These are phyloP conservation scores for Rhodotorula sp. DNA, from an alignment of 1,284 basidiomycete genomes.

Conservation along the genomic window DNA sequence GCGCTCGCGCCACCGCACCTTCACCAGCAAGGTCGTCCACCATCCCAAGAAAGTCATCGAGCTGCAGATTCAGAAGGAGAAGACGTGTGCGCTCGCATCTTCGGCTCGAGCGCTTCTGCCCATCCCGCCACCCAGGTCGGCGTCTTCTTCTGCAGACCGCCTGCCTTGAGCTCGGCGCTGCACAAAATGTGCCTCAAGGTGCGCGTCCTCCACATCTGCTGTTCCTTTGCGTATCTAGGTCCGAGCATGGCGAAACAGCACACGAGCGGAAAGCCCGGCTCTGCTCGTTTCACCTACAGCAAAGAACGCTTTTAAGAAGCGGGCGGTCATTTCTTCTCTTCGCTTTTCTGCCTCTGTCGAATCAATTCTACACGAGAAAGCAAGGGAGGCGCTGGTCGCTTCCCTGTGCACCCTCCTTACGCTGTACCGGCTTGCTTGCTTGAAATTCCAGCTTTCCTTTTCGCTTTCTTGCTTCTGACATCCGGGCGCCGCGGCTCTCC, in stretches of 20 bases:
- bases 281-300: conserved; percentile 9
- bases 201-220: conserved; percentile 56
- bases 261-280: not conserved
- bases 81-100: conserved; percentile 56
- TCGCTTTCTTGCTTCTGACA: too few species aligned
- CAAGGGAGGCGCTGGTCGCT: conserved; percentile 1
- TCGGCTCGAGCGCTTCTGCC: conserved; percentile 68
- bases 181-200: conserved; percentile 78
- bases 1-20: conserved; percentile 79
- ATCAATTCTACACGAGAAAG: not conserved
- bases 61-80: conserved; percentile 90
- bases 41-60: conserved; percentile 88
- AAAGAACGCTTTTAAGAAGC: conserved; percentile 24
- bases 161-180: conserved; percentile 63
- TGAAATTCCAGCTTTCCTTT: too few species aligned
- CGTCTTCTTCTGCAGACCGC: conserved; percentile 54
- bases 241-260: not conserved
- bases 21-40: conserved; percentile 84
- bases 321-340: too few species aligned
- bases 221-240: not conserved
- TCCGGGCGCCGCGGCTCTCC: too few species aligned
- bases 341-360: not conserved
- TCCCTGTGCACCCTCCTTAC: too few species aligned
- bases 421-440: too few species aligned
- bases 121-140: conserved; percentile 82